These are phyloP conservation scores for Chenopodium quinoa DNA, from an alignment of 148 eudicot genomes.

Conservation along the genomic window DNA sequence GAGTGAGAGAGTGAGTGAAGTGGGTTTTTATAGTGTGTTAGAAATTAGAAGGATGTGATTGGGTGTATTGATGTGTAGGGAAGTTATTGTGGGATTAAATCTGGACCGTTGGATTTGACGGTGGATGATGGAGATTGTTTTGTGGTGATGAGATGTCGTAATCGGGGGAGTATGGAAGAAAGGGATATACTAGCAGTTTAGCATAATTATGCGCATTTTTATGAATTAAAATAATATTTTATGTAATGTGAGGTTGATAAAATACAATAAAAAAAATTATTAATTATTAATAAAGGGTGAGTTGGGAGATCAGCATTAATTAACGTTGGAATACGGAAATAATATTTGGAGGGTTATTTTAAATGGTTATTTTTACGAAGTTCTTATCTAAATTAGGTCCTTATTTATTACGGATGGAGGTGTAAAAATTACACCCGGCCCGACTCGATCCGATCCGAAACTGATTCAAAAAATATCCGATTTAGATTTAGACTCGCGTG, in stretches of 20 bases:
- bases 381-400: constrained; percentile 9
- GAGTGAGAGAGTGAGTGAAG: constrained; percentile 4
- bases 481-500: no score
- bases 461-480: no score
- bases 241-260: background rate
- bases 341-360: background rate
- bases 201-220: constrained; percentile 2
- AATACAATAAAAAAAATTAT: background rate
- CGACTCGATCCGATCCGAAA: no score
- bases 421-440: no score
- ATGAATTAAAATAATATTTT: background rate
- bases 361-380: background rate
- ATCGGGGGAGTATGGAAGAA: constrained; percentile 18
- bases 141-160: constrained; percentile 15
- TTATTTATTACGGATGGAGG: no score
- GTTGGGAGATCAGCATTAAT: constrained; percentile 1
- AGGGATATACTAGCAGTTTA: constrained; percentile 26
- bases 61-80: background rate
- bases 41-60: background rate
- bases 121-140: background rate
- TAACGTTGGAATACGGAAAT: constrained; percentile 19
- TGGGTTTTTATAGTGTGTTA: constrained; percentile 15
- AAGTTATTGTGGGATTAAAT: background rate
- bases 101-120: constrained; percentile 20
- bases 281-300: background rate